These are phyloP conservation scores for Emergomyces pasteurianus DNA, from an alignment of 2,329 filamentous ascomycete genomes.

Conservation along the genomic window DNA sequence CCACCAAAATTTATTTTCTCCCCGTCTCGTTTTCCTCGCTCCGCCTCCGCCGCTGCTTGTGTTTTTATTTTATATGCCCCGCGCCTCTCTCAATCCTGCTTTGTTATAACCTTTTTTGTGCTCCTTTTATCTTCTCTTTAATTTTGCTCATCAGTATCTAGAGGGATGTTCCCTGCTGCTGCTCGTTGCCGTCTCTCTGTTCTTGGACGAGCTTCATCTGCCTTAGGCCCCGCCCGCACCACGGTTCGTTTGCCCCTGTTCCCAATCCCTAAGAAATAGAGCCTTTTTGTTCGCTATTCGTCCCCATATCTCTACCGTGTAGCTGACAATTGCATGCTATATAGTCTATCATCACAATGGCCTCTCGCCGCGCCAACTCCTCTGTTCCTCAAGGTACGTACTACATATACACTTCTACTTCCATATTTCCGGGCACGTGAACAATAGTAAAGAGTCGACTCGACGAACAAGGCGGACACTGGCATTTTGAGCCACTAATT, in stretches of 20 bases:
- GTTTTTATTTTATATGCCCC: background rate
- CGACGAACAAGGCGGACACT: too few species aligned
- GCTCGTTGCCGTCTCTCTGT: slow-evolving; percentile 32
- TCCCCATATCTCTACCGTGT: background rate
- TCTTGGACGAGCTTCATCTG: slow-evolving; percentile 28
- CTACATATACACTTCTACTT: background rate
- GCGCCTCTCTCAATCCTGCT: background rate
- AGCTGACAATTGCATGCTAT: background rate
- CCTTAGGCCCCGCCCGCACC: slow-evolving; percentile 21
- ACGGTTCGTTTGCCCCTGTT: slow-evolving; percentile 16
- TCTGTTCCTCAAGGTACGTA: slow-evolving; percentile 35
- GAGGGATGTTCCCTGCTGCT: slow-evolving; percentile 32
- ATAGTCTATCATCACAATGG: slow-evolving; percentile 22
- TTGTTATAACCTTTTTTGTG: slow-evolving; percentile 5
- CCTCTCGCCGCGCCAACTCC: slow-evolving; percentile 24
- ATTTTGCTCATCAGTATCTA: background rate
- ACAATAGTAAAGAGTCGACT: background rate
- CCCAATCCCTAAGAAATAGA: background rate
- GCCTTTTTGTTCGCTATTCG: background rate
- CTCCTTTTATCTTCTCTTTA: slow-evolving; percentile 4
- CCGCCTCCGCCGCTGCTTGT: slow-evolving; percentile 6
- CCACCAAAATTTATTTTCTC: background rate
- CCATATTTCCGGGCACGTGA: background rate
- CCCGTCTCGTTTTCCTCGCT: background rate
- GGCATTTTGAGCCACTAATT: slow-evolving; percentile 6